phyloP scores from a whole-genome alignment of 2,329 filamentous ascomycete species.

The Colletotrichum agaves region DNA sequence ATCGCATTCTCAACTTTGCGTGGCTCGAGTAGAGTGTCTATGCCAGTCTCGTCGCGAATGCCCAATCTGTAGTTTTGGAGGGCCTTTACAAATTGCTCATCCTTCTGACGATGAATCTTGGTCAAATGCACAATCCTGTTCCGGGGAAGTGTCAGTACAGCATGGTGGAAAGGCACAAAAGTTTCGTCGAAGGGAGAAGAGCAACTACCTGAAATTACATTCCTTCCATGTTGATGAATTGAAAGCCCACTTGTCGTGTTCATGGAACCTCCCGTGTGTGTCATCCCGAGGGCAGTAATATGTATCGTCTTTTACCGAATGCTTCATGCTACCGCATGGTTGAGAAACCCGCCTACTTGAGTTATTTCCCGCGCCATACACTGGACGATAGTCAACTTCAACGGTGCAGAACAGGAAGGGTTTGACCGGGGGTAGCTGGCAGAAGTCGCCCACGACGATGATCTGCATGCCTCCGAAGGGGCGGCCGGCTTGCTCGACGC shows the following conservation, averaged over 20 bases:
- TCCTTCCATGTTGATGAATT: constrained; percentile 63
- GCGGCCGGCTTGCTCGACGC: not conserved
- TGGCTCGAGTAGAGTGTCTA: constrained; percentile 56
- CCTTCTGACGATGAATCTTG: constrained; percentile 67
- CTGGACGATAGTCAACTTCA: not conserved
- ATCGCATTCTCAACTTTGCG: constrained; percentile 48
- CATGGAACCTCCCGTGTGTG: constrained; percentile 35
- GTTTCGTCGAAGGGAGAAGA: not conserved
- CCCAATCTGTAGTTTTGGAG: constrained; percentile 66
- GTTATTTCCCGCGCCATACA: not conserved
- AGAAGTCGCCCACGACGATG: constrained; percentile 25
- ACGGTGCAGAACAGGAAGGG: not conserved
- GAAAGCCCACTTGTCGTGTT: constrained; percentile 71
- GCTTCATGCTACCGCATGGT: not conserved
- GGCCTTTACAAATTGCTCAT: constrained; percentile 63
- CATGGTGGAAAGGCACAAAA: too few species aligned
- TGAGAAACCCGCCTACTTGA: not conserved
- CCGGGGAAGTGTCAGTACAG: not conserved
- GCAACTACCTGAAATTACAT: constrained; percentile 56
- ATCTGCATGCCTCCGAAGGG: constrained; percentile 17
- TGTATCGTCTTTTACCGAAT: not conserved
- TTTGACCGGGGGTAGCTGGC: constrained; percentile 1
- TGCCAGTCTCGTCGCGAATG: constrained; percentile 46
- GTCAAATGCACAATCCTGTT: constrained; percentile 59
- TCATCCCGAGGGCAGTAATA: not conserved